A percentile compares a stretch with the other conserved stretches of the same genome.
phyloP scores from a whole-genome alignment of 768 basidiomycete genomes.

The Fomitopsis pulvina region DNA sequence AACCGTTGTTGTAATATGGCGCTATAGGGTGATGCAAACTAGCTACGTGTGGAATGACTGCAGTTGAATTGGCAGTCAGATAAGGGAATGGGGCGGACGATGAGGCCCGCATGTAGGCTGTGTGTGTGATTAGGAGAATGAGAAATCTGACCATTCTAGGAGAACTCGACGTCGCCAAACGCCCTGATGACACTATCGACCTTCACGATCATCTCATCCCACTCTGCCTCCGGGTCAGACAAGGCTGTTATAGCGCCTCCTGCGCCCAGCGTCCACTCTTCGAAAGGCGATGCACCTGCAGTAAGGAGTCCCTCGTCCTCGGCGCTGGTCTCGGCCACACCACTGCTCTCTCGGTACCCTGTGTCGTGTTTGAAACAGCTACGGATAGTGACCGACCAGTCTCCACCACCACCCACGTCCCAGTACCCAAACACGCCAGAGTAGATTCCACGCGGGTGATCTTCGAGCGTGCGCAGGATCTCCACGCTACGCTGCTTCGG shows the following conservation, averaged over 20 bases:
- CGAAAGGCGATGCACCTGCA: slow-evolving; percentile 16
- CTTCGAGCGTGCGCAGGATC: slow-evolving; percentile 77
- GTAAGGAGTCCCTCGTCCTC: too few species aligned
- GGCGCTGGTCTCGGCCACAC: not conserved
- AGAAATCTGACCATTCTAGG: not conserved
- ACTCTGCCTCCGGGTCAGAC: slow-evolving; percentile 78
- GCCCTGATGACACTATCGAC: slow-evolving; percentile 68
- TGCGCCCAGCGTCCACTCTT: slow-evolving; percentile 78
- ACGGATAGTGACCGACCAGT: slow-evolving; percentile 92
- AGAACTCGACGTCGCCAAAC: slow-evolving; percentile 31
- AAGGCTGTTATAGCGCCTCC: slow-evolving; percentile 97
- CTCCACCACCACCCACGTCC: slow-evolving; percentile 81
- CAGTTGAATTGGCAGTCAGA: slow-evolving; percentile 5
- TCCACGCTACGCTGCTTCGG: slow-evolving; percentile 93
- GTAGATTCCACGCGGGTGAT: slow-evolving; percentile 67
- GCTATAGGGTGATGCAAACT: not conserved
- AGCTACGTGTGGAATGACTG: not conserved
- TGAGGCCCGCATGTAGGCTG: slow-evolving; percentile 7
- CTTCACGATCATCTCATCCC: slow-evolving; percentile 94
- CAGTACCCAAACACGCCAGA: slow-evolving; percentile 94
- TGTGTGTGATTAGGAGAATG: not conserved
- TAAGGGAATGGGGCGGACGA: slow-evolving; percentile 4
- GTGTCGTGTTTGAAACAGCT: slow-evolving; percentile 78
- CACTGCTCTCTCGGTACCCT: slow-evolving; percentile 8
- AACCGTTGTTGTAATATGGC: not conserved